phyloP scores from a whole-genome alignment of 2,329 filamentous ascomycete species.

The Chaetomium olivaceum region DNA sequence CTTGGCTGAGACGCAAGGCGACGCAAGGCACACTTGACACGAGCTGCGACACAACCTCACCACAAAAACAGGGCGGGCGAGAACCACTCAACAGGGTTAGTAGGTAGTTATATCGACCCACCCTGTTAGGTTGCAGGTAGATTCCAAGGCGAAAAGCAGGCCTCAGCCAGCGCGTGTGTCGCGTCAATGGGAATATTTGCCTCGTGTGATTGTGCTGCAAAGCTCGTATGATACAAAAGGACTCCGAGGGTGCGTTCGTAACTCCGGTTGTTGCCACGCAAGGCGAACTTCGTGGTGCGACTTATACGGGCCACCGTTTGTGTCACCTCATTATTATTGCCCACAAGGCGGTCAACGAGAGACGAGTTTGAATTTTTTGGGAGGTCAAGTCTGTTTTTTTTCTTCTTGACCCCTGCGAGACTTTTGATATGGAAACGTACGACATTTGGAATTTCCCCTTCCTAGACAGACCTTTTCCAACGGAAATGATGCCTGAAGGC shows the following conservation, averaged over 20 bases:
- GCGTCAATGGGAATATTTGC: not conserved
- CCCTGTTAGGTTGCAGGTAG: not conserved
- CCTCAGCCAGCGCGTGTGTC: not conserved
- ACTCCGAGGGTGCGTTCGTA: not conserved
- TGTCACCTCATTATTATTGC: not conserved
- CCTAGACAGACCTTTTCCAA: not conserved
- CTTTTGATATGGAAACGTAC: not conserved
- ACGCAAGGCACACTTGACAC: too few species aligned
- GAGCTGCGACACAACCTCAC: not conserved
- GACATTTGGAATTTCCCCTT: not conserved
- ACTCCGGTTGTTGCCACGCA: not conserved
- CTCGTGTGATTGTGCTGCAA: not conserved
- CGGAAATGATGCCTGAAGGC: not conserved
- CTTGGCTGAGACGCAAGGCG: not conserved
- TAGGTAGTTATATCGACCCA: not conserved
- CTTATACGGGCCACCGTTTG: not conserved
- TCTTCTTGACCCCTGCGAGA: too few species aligned
- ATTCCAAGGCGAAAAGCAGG: not conserved
- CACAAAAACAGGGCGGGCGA: not conserved
- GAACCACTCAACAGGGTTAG: not conserved
- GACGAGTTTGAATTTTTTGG: not conserved
- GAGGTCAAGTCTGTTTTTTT: too few species aligned
- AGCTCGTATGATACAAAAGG: not conserved
- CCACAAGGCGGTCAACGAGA: not conserved
- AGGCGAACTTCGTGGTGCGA: not conserved